Conservation (phyloP, 768 basidiomycete genomes). For the Pholiota molesta region DNA sequence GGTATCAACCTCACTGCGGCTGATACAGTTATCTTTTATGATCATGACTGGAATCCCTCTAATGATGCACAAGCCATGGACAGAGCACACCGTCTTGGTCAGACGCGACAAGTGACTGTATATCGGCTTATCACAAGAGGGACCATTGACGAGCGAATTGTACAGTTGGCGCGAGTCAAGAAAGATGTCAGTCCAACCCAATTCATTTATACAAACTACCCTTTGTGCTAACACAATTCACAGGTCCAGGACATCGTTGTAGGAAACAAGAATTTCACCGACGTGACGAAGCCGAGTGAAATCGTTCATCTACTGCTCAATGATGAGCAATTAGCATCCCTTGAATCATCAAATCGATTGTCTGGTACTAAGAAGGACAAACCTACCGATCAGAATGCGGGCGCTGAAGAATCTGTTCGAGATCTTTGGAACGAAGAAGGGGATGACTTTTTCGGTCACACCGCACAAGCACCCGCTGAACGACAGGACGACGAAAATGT, state of each 20-base stretch:
- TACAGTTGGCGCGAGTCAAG: constrained; percentile 94
- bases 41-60: constrained; percentile 96
- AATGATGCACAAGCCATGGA: constrained; percentile 99
- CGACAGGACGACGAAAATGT: constrained; percentile 42
- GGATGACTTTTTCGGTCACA: constrained; percentile 82
- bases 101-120: constrained; percentile 96
- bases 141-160: constrained; percentile 96
- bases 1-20: constrained; percentile 97
- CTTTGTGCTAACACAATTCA: constrained; percentile 11
- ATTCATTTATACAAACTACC: neutral
- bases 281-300: constrained; percentile 93
- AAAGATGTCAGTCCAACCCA: constrained; percentile 72
- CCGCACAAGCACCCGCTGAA: constrained; percentile 34
- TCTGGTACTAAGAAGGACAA: constrained; percentile 31
- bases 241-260: constrained; percentile 99
- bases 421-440: constrained; percentile 89
- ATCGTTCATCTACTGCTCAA: constrained; percentile 94
- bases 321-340: constrained; percentile 86
- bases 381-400: constrained; percentile 31
- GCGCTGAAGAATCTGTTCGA: constrained; percentile 42
- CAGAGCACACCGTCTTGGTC: constrained; percentile 93
- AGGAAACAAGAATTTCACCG: constrained; percentile 93
- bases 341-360: constrained; percentile 51
- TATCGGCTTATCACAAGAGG: constrained; percentile 93
- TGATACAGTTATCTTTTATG: constrained; percentile 95